Base-by-base conservation (phyloP, 495 filamentous ascomycete genomes). In the Penicillium manginii region DNA sequence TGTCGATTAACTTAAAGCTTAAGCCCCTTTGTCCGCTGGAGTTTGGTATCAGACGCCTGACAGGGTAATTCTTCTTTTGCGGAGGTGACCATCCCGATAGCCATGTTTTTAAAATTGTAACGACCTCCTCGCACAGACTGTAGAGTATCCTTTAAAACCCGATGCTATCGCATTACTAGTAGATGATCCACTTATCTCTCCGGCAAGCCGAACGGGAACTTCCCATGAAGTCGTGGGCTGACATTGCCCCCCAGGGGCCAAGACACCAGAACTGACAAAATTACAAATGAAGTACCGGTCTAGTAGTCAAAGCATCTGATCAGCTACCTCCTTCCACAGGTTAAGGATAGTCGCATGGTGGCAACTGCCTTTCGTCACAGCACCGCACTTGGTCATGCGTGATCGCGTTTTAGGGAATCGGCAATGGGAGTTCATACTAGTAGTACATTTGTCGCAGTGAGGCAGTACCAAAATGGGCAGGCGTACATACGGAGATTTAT, bases 191-290 rank as follows among this genome's bases (percentile, higher is more conserved):
- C 21, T n/a, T n/a, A 12, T 23, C 21, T 22, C 2, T 12, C 45
- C 45, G 45, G 45, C 45, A 47, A 47, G 45, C 45, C 45, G 45
- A 33, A 47, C 45, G 45, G 45, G 11, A 26, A 47, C 19, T 47
- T 22, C 21, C 45, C 45, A 47, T 26, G 12, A 19, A 26, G 6
- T 26, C 45, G 22, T 47, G 45, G 45, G 45, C 45, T 47, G 45
- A 47, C 45, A 3, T 37, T 19, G 22, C 21, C 3, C 15, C 35
- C 11, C n/a, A n/a, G 15, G 40, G 45, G 45, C 45, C 45, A 47
- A 47, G 45, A 47, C 40, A 17, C 40, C 10, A 43, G 40, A 43
- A 43, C 8, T 3, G 40, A 19, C 17, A 43, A 18, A 12, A 43
- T 19, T 43, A 18, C 35, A 39, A 12, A 39, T n/a, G 15, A 39